Evolutionary conservation across 805 yeast genomes (phyloP), one percentile per base, ranked within the genome.

Genomic region (Saccharomycopsis selenospora): DNA sequence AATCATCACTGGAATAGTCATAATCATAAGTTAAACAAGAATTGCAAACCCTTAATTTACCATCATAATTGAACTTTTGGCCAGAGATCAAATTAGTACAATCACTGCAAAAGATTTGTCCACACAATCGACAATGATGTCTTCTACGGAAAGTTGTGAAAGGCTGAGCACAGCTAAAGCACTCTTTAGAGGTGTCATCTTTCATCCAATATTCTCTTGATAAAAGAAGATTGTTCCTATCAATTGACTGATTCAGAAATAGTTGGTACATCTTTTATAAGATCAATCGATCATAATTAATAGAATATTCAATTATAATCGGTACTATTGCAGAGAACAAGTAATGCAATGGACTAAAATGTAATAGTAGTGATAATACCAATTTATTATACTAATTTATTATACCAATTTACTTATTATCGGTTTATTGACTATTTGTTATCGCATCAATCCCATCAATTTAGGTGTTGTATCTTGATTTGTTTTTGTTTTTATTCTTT

Each of bases 121-220:
- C 99, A 66, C 99, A 91, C 29, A 91, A 80, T 47, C 99, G 70
- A 60, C 99, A 91, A 64, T 91, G 99, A 61, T 91, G 99, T 55
- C 86, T 85, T 56, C 99, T 71, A 61, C 96, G 69, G 66, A 89
- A 90, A 0, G 97, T 84, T 1, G 85, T 77, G 60, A 91, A 91
- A 2, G 79, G 77, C 47, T 80, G 74, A 48, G 84, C 86, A 63
- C 98, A 91, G 13, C 82, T 73, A 50, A 88, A 79, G 59, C 99
- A 91, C 53, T 88, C 93, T 6, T 82, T 76, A 0, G 95, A 95
- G 51, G 88, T 85, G 38, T 91, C 85, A 66, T 91, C 97, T 58
- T 90, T 88, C 87, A 91, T 82, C 99, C 99, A 91, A 62, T 88
- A 91, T 60, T 88, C 91, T 51, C 77, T 76, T 3, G 74, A 68